Evolutionary conservation across 139 green algal genomes (phyloP), one percentile per base, ranked within the genome.

Genomic region (Chlorella sp.): DNA sequence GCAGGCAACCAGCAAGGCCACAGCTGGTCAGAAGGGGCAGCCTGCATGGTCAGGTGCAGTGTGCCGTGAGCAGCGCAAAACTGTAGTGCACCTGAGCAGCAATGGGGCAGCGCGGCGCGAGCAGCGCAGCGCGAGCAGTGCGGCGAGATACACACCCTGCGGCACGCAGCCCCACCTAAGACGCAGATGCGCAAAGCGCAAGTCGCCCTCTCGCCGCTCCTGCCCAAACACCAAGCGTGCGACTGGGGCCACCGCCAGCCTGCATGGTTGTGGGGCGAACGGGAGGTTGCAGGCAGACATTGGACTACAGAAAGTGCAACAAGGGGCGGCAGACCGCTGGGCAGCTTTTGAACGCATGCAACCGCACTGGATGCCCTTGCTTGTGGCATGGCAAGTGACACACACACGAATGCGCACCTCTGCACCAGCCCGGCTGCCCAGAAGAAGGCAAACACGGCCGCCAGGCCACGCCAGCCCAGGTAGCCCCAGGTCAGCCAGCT

Each of bases 171-270:
- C 36, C 20, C 47, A 62, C 76, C 76, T 82, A 26, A 93, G 51
- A 3, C 91, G 81, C 41, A 86, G 63, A 55, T 92, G 89, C 3
- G 44, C 64, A 41, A 78, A 83, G 15, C 93, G 82, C 11, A 91
- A 89, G 80, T 92, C 56, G 0, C 91, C 93, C 78, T 95, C 93
- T 44, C 78, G 57, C 18, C 72, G 80, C 68, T 95, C 93, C 64
- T 93, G 89, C 2, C 55, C 12, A 30, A 83, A 89, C 69, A 96
- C 89, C n/a, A 84, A 36, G 13, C 76, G 34, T 3, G 92, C 86
- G 20, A 96, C 76, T 12, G 89, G 89, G 11, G 69, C 39, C 67
- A 94, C 83, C n/a, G 90, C 68, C 38, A 85, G 65, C 85, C 83
- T 87, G 83, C 63, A 41, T 0, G 28, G 38, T 28, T 17, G 32